A percentile compares a stretch with the other conserved stretches of the same genome.
Conservation (phyloP, 2,329 filamentous ascomycete species). For the Metarhizium rileyi region DNA sequence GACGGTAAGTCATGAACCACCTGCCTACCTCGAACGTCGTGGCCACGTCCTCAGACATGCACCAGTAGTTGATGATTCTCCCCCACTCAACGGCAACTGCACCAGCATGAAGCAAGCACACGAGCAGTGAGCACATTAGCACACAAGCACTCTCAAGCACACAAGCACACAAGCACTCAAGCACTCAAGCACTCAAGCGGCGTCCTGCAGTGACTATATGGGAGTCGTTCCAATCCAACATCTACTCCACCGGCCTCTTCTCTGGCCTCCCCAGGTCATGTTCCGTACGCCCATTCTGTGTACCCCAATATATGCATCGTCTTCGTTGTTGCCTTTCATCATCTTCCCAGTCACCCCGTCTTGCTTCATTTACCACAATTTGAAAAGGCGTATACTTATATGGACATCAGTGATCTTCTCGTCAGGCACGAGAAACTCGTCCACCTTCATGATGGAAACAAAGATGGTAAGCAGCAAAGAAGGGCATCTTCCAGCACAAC, state of each 20-base stretch:
- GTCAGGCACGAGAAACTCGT: conserved; percentile 56
- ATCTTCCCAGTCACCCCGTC: background rate
- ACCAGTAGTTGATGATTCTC: conserved; percentile 5
- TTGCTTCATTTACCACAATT: background rate
- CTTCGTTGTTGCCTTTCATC: background rate
- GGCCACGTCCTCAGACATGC: background rate
- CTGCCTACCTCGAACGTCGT: background rate
- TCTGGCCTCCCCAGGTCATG: background rate
- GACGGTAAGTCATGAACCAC: conserved; percentile 38
- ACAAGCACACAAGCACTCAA: background rate
- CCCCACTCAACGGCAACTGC: conserved; percentile 8
- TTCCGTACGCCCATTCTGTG: background rate
- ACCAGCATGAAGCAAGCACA: background rate
- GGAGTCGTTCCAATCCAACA: background rate
- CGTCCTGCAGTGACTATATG: background rate
- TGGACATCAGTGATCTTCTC: conserved; percentile 55
- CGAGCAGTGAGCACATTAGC: no score
- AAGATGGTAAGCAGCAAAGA: conserved; percentile 40
- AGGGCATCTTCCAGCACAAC: conserved; percentile 39
- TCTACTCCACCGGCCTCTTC: background rate
- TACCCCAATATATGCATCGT: background rate
- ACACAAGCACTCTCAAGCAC: no score
- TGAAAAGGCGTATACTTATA: conserved; percentile 28
- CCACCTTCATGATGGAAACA: conserved; percentile 50
- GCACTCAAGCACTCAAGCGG: background rate